phyloP scores from a whole-genome alignment of 495 filamentous ascomycete genomes.

The Viridothelium virens region DNA sequence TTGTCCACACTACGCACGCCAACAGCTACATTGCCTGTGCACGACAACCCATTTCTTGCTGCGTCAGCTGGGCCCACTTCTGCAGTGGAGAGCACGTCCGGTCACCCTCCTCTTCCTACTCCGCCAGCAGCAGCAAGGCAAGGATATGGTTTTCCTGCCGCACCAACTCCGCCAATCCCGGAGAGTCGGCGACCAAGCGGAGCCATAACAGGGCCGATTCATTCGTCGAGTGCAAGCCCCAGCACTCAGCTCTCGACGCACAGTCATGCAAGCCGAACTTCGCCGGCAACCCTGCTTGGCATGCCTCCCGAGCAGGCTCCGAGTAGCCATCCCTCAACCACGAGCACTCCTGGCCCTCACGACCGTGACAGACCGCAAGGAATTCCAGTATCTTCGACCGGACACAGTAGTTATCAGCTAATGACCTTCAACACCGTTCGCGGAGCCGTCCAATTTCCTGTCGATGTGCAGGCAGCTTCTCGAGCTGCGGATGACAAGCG shows the following conservation, averaged over 20 bases:
- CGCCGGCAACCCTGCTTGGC: conserved; percentile 16
- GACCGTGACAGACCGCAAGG: conserved; percentile 23
- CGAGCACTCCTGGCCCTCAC: background rate
- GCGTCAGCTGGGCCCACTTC: conserved; percentile 23
- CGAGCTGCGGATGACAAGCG: conserved; percentile 38
- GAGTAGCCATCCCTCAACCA: conserved; percentile 1
- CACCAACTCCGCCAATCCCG: conserved; percentile 17
- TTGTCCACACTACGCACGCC: conserved; percentile 24
- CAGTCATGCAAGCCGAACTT: conserved; percentile 24
- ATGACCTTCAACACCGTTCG: conserved; percentile 34
- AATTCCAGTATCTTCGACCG: conserved; percentile 34
- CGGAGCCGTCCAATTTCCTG: conserved; percentile 37
- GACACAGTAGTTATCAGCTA: conserved; percentile 34
- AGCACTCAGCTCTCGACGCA: conserved; percentile 25
- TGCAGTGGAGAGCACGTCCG: conserved; percentile 24
- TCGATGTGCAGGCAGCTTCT: conserved; percentile 38
- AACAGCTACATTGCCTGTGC: conserved; percentile 31
- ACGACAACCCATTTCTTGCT: conserved; percentile 29
- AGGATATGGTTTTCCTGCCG: conserved; percentile 21
- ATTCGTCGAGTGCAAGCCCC: conserved; percentile 26
- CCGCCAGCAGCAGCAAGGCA: conserved; percentile 22
- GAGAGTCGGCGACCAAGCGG: conserved; percentile 14
- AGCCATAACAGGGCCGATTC: background rate
- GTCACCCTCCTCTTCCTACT: conserved; percentile 29
- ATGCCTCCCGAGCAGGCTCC: conserved; percentile 11